Base-by-base conservation (phyloP, 331 rosid genomes). In the Telfairia occidentalis region DNA sequence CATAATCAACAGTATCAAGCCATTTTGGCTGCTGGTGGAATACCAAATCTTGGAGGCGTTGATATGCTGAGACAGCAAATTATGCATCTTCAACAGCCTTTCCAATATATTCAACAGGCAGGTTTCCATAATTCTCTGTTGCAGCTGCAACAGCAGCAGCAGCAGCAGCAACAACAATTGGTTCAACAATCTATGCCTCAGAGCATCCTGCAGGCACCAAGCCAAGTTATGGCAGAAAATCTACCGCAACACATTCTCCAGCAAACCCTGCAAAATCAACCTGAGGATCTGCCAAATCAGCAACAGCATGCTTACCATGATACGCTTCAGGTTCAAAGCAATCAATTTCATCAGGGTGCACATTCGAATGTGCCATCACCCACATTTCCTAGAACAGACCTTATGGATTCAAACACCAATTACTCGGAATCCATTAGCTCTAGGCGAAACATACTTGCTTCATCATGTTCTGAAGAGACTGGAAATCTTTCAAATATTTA, bases 21-120 rank as follows among this genome's bases (percentile, higher is more conserved):
- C 66, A 84, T 89, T 91, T 67, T 91, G 78, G 89, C 97, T 59
- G 82, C 90, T 80, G 93, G 96, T 80, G 93, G 96, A 76, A 77
- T 85, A 79, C 96, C 81, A 69, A 89, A 84, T 78, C 23, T 80
- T 23, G 96, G 92, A 71, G 82, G 86, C 80, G 93, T 85, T 34
- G 92, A 92, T 81, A 78, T 85, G 63, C 48, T 84, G 55, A 85
- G 96, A 81, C 96, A 89, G 76, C 97, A 89, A 66, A 82, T 89
- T 81, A 80, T 89, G 92, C 85, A 80, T 76, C 83, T 84, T 79
- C 97, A 89, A 78, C 92, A 89, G 80, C 96, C 97, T 70, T 82
- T 87, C 81, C 86, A 85, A 7, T 91, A 81, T 80, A 79, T 81
- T 71, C 96, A 86, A 79, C 97, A 86, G 78, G 73, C 89, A 42